phyloP scores from a whole-genome alignment of 805 yeast genomes.

The Clavispora carvajalis region DNA sequence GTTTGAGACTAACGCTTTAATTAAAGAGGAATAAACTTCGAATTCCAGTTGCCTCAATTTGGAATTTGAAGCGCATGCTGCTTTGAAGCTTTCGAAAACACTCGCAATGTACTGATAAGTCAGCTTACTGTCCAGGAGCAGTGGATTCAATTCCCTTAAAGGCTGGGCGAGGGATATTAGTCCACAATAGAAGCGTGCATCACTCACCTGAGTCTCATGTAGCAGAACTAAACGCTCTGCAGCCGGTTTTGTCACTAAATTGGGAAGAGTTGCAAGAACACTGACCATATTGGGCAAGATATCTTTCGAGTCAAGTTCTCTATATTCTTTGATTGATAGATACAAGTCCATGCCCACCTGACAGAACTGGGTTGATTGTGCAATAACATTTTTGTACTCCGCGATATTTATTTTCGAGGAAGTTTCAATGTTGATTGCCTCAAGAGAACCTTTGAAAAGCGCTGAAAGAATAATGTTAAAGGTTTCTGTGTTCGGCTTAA shows the following conservation, averaged over 20 bases:
- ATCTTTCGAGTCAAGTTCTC: constrained; percentile 25
- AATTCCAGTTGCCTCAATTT: constrained; percentile 33
- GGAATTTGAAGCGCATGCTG: constrained; percentile 6
- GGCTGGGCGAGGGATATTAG: constrained; percentile 28
- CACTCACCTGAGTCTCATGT: constrained; percentile 18
- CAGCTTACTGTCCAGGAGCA: constrained; percentile 13
- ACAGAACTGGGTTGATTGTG: constrained; percentile 40
- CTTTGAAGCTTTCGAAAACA: constrained; percentile 32
- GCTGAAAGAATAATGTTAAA: constrained; percentile 46
- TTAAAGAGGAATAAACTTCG: constrained; percentile 45
- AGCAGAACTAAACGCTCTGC: constrained; percentile 21
- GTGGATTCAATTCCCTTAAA: constrained; percentile 11
- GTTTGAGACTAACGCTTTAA: constrained; percentile 48
- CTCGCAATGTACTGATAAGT: constrained; percentile 24
- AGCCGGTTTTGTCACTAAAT: constrained; percentile 29
- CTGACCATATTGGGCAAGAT: constrained; percentile 25
- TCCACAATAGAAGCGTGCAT: constrained; percentile 32
- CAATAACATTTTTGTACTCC: constrained; percentile 42
- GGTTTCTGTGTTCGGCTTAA: constrained; percentile 53
- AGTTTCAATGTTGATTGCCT: constrained; percentile 29
- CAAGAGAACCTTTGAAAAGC: constrained; percentile 45
- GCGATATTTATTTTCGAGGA: constrained; percentile 41
- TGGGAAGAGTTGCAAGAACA: neutral
- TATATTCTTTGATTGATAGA: constrained; percentile 38
- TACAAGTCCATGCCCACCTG: constrained; percentile 42